These are phyloP conservation scores for Microdochium paspali DNA, from an alignment of 2,329 filamentous ascomycete species.

Conservation along the genomic window DNA sequence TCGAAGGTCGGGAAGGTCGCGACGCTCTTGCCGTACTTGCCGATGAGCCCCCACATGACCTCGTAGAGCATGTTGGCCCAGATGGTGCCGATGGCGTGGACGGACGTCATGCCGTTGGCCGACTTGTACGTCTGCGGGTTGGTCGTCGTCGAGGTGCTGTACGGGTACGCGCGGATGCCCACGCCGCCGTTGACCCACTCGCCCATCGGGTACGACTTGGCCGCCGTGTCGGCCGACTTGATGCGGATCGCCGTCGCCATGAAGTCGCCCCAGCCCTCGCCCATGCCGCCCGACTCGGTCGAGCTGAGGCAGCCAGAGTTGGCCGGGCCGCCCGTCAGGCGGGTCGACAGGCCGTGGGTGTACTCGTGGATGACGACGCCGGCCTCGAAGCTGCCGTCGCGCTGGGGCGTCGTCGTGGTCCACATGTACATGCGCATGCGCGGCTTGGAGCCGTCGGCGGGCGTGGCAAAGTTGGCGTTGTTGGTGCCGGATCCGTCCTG, in stretches of 20 bases:
- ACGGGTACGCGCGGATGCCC: constrained; percentile 34
- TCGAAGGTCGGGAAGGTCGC: constrained; percentile 25
- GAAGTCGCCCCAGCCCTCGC: constrained; percentile 41
- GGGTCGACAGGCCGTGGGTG: constrained; percentile 45
- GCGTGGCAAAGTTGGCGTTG: constrained; percentile 50
- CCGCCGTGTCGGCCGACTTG: constrained; percentile 30
- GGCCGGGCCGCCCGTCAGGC: constrained; percentile 47
- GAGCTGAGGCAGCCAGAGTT: constrained; percentile 36
- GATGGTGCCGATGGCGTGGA: constrained; percentile 35
- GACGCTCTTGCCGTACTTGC: constrained; percentile 37
- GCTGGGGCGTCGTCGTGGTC: constrained; percentile 32
- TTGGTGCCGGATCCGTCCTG: constrained; percentile 46
- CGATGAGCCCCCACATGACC: constrained; percentile 42
- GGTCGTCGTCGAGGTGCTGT: constrained; percentile 31
- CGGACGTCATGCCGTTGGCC: constrained; percentile 23
- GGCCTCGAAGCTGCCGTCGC: constrained; percentile 49
- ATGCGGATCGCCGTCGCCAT: constrained; percentile 37
- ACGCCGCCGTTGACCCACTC: constrained; percentile 29
- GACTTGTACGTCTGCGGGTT: constrained; percentile 36
- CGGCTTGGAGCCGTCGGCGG: constrained; percentile 36
- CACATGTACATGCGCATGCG: constrained; percentile 54
- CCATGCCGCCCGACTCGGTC: constrained; percentile 36
- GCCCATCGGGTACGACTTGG: constrained; percentile 33
- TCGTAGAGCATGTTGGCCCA: constrained; percentile 43
- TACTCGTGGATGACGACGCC: constrained; percentile 53